Evolutionary conservation across 2,329 filamentous ascomycete genomes (phyloP).

Genomic region (Xylariaceae sp.): DNA sequence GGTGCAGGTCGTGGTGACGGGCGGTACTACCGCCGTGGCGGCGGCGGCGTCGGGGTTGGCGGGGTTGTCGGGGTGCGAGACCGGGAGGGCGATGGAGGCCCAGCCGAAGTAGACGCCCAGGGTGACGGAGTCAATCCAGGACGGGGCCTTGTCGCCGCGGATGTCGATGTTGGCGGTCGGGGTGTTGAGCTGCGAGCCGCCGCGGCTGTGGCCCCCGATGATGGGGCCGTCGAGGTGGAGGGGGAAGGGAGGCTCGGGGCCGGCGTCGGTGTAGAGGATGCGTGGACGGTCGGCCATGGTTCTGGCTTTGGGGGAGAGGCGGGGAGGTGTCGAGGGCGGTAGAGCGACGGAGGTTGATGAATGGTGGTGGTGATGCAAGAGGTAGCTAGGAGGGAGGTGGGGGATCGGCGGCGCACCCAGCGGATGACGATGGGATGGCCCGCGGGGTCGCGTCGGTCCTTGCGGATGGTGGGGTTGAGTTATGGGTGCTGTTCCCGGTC

Average conservation of each 20-base stretch:
- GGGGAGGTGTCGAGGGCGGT: too few relatives aligned
- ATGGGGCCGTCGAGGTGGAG: constrained; percentile 80
- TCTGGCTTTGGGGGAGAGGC: too few relatives aligned
- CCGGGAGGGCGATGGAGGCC: constrained; percentile 64
- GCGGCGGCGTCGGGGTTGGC: not conserved
- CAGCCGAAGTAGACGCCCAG: constrained; percentile 94
- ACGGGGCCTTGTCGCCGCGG: constrained; percentile 48
- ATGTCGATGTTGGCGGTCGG: constrained; percentile 91
- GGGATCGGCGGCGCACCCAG: too few relatives aligned
- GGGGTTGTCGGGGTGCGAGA: constrained; percentile 38
- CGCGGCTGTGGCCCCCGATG: constrained; percentile 88
- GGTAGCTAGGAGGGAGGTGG: too few relatives aligned
- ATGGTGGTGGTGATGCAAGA: too few relatives aligned
- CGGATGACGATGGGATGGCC: too few relatives aligned
- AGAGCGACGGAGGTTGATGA: too few relatives aligned
- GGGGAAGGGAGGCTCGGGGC: constrained; percentile 76
- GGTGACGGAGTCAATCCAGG: constrained; percentile 59
- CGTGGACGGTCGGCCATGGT: constrained; percentile 47
- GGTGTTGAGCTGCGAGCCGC: constrained; percentile 94
- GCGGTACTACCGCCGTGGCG: too few relatives aligned
- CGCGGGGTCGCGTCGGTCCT: too few relatives aligned
- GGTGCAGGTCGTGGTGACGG: not conserved
- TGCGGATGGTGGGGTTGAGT: too few relatives aligned
- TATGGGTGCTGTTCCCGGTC: too few relatives aligned
- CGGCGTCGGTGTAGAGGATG: constrained; percentile 68